A percentile compares a stretch with the other conserved stretches of the same genome.
Conservation (phyloP, 2,329 filamentous ascomycete genomes). For the Chlorencoelia australis region DNA sequence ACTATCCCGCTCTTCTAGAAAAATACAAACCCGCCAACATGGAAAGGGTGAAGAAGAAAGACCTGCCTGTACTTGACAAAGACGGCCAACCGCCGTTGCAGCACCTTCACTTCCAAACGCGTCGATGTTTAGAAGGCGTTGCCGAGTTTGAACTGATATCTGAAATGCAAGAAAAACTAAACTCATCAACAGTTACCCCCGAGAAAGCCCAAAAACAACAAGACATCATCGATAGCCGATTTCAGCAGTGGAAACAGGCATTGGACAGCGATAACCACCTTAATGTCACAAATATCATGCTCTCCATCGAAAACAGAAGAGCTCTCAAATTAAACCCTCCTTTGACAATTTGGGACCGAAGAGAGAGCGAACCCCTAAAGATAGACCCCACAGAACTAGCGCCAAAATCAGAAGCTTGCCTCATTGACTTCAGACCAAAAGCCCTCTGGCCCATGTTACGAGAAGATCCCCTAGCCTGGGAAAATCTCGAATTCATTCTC, state of each 20-base stretch:
- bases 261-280: conserved; percentile 25
- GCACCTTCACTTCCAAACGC: too few species aligned
- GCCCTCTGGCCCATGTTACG: conserved; percentile 39
- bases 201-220: conserved; percentile 16
- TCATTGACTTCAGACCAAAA: conserved; percentile 60
- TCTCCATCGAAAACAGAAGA: conserved; percentile 41
- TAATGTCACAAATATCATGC: neutral
- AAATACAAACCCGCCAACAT: too few species aligned
- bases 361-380: conserved; percentile 59
- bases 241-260: conserved; percentile 16
- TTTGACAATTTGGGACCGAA: conserved; percentile 56
- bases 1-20: too few species aligned
- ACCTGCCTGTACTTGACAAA: too few species aligned
- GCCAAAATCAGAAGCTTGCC: conserved; percentile 44
- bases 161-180: too few species aligned
- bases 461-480: conserved; percentile 30
- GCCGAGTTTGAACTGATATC: too few species aligned
- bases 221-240: conserved; percentile 13
- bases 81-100: too few species aligned
- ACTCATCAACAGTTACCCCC: too few species aligned
- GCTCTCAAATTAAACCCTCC: conserved; percentile 40
- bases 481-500: conserved; percentile 44
- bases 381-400: conserved; percentile 53
- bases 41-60: too few species aligned
- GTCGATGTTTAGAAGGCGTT: too few species aligned